Base-by-base conservation (phyloP, 2,329 filamentous ascomycete species). In the Scopulariopsis brevicaulis region DNA sequence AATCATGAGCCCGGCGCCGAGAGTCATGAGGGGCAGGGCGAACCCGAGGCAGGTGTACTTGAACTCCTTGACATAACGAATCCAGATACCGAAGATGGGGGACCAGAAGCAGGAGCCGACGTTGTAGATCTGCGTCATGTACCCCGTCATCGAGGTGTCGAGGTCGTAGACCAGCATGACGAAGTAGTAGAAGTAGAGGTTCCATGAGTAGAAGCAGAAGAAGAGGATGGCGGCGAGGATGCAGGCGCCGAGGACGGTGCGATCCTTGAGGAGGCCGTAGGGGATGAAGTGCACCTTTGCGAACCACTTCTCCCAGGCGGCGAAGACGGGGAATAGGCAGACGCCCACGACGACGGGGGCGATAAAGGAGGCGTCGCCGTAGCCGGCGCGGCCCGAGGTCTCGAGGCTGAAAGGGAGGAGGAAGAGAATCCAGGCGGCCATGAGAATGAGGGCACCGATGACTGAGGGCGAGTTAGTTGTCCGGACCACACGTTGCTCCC, bases 1-100 rank as follows among this genome's bases (percentile, higher is more conserved):
- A 60, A 84, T 76, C 81, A 86, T 83, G 20, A 85, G 70, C 2
- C 79, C 74, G 4, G 81, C 71, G 3, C 79, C 82, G 2, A 79
- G 68, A 50, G 83, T 76, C 64, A 79, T 82, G 1, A 85, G 65
- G 0, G 81, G 81, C 1, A 82, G 69, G 6, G 71, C 74, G 58
- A 79, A 74, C 63, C 68, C 76, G 3, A 81, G 67, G 34, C 60
- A 62, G 35, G 60, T 60, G 64, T 65, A 68, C 62, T 70, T 71
- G 65, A 70, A 69, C 46, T 66, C 65, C 15, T 68, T 68, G 0
- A 66, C 67, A 43, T 57, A 58, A 58, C 68, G 66, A 56, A 71
- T 67, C 35, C 66, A 40, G 25, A 63, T 51, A 14, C 68, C 69
- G 20, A 70, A 63, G 6, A 70, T 55, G 0, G 72, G 59, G 20